Conservation (phyloP, 2,329 filamentous ascomycete species). For the Hymenotorrendiella dingleyae region DNA sequence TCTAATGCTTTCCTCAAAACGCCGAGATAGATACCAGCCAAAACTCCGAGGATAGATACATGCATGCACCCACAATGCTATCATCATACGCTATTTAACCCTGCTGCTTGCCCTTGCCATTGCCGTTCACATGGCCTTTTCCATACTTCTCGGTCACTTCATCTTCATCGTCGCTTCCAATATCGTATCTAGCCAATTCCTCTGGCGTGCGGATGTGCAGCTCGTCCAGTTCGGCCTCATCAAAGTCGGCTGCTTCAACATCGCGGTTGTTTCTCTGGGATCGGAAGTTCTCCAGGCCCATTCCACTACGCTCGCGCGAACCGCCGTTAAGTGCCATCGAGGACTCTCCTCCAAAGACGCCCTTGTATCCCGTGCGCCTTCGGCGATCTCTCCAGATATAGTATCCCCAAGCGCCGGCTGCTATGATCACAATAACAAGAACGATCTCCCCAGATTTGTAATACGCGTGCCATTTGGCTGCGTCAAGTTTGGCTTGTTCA, state of each 20-base stretch:
- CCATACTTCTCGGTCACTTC: conserved; percentile 34
- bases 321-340: conserved; percentile 27
- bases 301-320: conserved; percentile 25
- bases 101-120: conserved; percentile 14
- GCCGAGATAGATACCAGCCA: no score
- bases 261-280: conserved; percentile 43
- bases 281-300: conserved; percentile 42
- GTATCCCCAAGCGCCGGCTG: conserved; percentile 56
- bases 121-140: conserved; percentile 18
- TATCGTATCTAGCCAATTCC: conserved; percentile 44
- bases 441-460: conserved; percentile 66
- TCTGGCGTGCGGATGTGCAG: conserved; percentile 38
- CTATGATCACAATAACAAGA: conserved; percentile 60
- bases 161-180: conserved; percentile 53
- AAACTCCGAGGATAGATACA: no score
- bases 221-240: conserved; percentile 60
- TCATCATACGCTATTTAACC: no score
- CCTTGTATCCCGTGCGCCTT: conserved; percentile 48
- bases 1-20: no score
- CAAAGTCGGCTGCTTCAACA: conserved; percentile 59
- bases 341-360: conserved; percentile 27
- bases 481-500: conserved; percentile 56
- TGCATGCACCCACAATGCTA: no score
- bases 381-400: conserved; percentile 59
- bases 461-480: conserved; percentile 65